These are phyloP conservation scores for Paratinospora sagittata DNA, from an alignment of 164 flowering plant genomes.

Conservation along the genomic window DNA sequence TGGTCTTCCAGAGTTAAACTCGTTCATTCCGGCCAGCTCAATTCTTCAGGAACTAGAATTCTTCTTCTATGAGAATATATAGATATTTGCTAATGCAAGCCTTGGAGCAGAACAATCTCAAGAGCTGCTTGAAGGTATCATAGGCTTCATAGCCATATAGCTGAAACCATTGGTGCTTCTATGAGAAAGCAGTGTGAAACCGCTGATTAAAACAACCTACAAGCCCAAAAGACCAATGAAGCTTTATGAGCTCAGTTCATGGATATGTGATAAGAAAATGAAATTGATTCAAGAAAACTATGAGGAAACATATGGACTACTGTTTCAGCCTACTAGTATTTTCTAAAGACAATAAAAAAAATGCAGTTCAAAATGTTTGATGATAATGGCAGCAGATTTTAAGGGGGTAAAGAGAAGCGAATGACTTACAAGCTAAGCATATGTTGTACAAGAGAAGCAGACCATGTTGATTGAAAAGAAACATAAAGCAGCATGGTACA, in stretches of 20 bases:
- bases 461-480: neutral
- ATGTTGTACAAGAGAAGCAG: neutral
- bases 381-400: neutral
- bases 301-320: neutral
- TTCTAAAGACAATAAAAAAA: too few species aligned
- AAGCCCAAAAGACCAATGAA: neutral
- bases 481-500: neutral
- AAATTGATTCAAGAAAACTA: neutral
- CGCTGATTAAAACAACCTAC: neutral
- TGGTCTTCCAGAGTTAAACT: slow-evolving; percentile 40
- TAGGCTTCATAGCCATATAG: neutral
- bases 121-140: neutral
- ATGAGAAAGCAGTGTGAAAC: neutral
- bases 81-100: neutral
- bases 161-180: neutral
- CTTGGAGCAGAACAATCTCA: neutral
- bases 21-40: slow-evolving; percentile 25
- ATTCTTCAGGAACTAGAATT: neutral
- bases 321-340: too few species aligned
- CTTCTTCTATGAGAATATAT: neutral
- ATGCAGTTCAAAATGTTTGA: neutral
- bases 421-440: neutral
- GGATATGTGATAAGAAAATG: neutral
- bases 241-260: neutral
- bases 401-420: neutral